phyloP scores from a whole-genome alignment of 2,329 filamentous ascomycete genomes.

The Verticillium albo-atrum region DNA sequence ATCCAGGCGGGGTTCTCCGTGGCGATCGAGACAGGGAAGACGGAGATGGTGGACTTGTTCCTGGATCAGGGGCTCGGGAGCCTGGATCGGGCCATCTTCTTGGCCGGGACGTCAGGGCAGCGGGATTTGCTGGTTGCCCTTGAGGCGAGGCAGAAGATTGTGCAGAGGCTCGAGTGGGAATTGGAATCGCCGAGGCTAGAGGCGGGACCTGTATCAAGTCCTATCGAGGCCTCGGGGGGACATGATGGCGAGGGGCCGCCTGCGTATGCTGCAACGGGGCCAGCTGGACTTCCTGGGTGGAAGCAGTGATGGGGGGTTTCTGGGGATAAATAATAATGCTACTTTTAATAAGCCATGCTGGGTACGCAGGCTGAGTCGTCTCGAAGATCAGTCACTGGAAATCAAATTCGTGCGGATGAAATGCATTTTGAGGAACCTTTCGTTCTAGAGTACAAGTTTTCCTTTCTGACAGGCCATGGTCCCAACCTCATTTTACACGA shows the following conservation, averaged over 20 bases:
- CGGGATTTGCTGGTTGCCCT: background rate
- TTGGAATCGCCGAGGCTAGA: background rate
- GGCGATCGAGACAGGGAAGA: background rate
- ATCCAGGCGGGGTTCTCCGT: background rate
- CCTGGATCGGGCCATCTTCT: background rate
- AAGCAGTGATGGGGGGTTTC: background rate
- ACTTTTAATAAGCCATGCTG: too few relatives aligned
- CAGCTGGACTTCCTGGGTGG: background rate
- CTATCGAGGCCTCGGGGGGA: background rate
- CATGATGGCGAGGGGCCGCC: background rate
- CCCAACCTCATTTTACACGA: too few relatives aligned
- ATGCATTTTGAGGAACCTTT: too few relatives aligned
- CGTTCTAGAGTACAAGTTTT: too few relatives aligned
- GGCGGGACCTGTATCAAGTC: background rate
- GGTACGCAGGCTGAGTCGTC: too few relatives aligned
- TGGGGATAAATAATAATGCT: background rate
- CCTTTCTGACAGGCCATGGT: too few relatives aligned
- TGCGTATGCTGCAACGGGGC: background rate
- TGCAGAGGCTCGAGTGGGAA: background rate
- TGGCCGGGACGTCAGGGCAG: background rate
- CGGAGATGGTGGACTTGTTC: background rate
- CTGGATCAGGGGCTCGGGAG: background rate
- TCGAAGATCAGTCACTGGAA: too few relatives aligned
- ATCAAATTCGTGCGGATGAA: too few relatives aligned
- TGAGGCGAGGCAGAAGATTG: background rate